A percentile compares a stretch with the other conserved stretches of the same genome.
These are phyloP conservation scores for Tubosaeta sp. DNA, from an alignment of 768 basidiomycete genomes.

Conservation along the genomic window DNA sequence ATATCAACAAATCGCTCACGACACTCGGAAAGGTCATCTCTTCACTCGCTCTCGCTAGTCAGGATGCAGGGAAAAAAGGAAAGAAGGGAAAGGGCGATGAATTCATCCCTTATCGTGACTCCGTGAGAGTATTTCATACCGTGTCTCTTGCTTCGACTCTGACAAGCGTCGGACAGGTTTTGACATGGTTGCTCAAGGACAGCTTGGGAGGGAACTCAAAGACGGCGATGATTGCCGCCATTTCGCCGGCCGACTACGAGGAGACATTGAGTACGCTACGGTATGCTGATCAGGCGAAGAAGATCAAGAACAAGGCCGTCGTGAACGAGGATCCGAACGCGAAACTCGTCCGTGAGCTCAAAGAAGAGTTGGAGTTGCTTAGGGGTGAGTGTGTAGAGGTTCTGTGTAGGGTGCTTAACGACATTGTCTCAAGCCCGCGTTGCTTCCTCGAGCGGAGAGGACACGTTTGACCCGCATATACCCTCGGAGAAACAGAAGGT, in stretches of 20 bases:
- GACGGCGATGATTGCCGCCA: conserved; percentile 99
- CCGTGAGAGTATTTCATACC: conserved; percentile 47
- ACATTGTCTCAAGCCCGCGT: conserved; percentile 59
- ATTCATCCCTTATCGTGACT: conserved; percentile 96
- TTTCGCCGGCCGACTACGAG: conserved; percentile 97
- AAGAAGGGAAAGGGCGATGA: conserved; percentile 90
- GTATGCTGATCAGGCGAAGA: conserved; percentile 99
- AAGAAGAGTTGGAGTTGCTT: conserved; percentile 94
- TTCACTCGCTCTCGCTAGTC: conserved; percentile 64
- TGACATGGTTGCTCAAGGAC: conserved; percentile 98
- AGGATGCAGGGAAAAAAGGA: conserved; percentile 67
- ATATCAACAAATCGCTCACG: conserved; percentile 98
- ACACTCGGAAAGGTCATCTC: conserved; percentile 98
- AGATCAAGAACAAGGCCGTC: conserved; percentile 99
- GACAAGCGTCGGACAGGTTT: conserved; percentile 50
- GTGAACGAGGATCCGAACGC: conserved; percentile 99
- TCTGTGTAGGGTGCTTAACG: conserved; percentile 1
- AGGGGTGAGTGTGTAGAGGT: conserved; percentile 50
- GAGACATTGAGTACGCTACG: conserved; percentile 95
- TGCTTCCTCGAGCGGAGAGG: conserved; percentile 61
- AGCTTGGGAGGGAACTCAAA: conserved; percentile 96
- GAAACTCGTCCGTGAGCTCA: conserved; percentile 96
- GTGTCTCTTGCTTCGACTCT: background rate
- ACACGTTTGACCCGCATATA: conserved; percentile 79
- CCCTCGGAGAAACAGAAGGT: conserved; percentile 95